A percentile compares a stretch with the other conserved stretches of the same genome.
phyloP scores from a whole-genome alignment of 129 eudicot genomes.

The Cynara cardunculus region DNA sequence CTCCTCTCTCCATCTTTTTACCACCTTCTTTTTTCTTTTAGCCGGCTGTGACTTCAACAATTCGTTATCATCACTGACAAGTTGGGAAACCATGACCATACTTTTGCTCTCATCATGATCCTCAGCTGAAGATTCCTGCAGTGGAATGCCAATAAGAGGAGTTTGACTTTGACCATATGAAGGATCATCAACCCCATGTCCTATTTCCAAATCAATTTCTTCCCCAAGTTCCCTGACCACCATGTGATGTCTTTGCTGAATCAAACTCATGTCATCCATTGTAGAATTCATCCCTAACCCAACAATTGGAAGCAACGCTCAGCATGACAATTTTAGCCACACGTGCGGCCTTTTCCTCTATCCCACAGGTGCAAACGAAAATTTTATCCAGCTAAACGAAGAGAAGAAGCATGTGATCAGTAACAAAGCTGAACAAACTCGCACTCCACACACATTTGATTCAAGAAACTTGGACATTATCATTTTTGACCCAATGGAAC shows the following conservation, averaged over 20 bases:
- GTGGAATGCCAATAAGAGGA: slow-evolving; percentile 55
- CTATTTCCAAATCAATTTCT: slow-evolving; percentile 93
- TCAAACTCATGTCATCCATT: slow-evolving; percentile 86
- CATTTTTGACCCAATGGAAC: no score
- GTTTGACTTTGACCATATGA: slow-evolving; percentile 40
- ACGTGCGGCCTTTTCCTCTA: slow-evolving; percentile 12
- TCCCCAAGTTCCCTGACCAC: slow-evolving; percentile 85
- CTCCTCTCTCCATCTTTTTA: slow-evolving; percentile 96
- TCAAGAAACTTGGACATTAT: no score
- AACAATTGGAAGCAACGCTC: slow-evolving; percentile 80
- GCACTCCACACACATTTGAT: background rate
- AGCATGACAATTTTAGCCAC: slow-evolving; percentile 67
- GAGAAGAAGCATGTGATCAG: background rate
- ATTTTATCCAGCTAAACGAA: background rate
- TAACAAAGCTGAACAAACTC: background rate
- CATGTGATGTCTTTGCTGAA: slow-evolving; percentile 88
- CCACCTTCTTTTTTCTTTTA: slow-evolving; percentile 92
- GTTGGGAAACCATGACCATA: slow-evolving; percentile 52
- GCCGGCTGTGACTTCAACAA: slow-evolving; percentile 47
- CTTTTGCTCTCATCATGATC: slow-evolving; percentile 78
- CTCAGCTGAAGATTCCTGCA: slow-evolving; percentile 68
- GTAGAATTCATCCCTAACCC: slow-evolving; percentile 89
- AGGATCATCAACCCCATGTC: slow-evolving; percentile 77
- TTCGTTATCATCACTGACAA: slow-evolving; percentile 65
- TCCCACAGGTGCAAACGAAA: background rate